Evolutionary conservation across 73 alveolate genomes (phyloP).

Genomic region (Tetrahymena thermophila): DNA sequence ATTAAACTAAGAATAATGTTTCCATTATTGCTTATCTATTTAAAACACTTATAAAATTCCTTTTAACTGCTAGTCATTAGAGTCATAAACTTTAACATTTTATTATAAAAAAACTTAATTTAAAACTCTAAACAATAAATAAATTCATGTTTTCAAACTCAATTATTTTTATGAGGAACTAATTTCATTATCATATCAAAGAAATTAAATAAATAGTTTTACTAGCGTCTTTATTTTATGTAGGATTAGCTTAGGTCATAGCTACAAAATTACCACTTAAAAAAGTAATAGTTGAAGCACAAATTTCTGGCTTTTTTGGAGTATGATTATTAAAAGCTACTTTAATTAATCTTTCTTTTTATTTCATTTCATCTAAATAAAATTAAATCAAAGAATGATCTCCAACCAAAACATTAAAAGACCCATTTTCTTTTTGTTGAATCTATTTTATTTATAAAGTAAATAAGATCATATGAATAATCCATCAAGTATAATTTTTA

Average conservation of each 20-base stretch:
- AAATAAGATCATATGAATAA: background rate
- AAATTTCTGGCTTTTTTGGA: background rate
- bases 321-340: background rate
- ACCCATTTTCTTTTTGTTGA: constrained; percentile 15
- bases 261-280: background rate
- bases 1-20: constrained; percentile 2
- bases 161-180: too few species aligned
- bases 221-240: background rate
- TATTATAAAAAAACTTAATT: background rate
- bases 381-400: constrained; percentile 6
- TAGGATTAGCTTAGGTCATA: background rate
- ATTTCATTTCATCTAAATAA: background rate
- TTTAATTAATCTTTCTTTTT: background rate
- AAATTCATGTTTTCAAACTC: too few species aligned
- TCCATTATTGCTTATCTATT: background rate
- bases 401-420: constrained; percentile 6
- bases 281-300: background rate
- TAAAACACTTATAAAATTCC: constrained; percentile 9
- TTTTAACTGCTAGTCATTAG: constrained; percentile 9
- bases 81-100: constrained; percentile 8
- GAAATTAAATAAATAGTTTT: background rate
- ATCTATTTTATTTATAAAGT: background rate
- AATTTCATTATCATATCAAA: too few species aligned
- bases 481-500: background rate
- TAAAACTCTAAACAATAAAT: too few species aligned